Evolutionary conservation across 805 yeast species (phyloP).

Genomic region (Peterozyma toletana): DNA sequence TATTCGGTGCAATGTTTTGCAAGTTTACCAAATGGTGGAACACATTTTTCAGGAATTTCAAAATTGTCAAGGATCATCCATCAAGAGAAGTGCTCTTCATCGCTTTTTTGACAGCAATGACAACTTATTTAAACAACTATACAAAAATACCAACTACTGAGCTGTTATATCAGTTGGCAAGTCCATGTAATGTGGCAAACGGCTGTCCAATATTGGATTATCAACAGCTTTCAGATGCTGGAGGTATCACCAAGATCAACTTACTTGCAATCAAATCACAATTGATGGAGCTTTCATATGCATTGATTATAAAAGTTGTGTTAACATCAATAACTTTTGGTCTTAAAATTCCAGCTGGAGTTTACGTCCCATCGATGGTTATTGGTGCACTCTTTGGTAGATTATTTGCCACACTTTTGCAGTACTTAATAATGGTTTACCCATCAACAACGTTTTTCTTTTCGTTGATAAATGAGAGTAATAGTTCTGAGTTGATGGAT

Average conservation of each 20-base stretch:
- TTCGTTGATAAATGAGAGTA: slow-evolving; percentile 12
- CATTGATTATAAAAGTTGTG: slow-evolving; percentile 34
- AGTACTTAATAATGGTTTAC: slow-evolving; percentile 24
- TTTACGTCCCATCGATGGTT: slow-evolving; percentile 60
- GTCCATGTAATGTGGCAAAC: slow-evolving; percentile 32
- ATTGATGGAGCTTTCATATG: slow-evolving; percentile 26
- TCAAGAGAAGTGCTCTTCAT: slow-evolving; percentile 36
- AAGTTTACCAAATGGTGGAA: slow-evolving; percentile 41
- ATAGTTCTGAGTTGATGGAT: neutral
- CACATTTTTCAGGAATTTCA: slow-evolving; percentile 24
- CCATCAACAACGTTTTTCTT: slow-evolving; percentile 13
- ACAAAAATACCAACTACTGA: slow-evolving; percentile 43
- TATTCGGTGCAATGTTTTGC: slow-evolving; percentile 44
- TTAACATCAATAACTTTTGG: slow-evolving; percentile 51
- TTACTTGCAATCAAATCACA: slow-evolving; percentile 22
- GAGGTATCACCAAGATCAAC: slow-evolving; percentile 8
- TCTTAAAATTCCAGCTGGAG: slow-evolving; percentile 50
- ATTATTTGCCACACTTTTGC: slow-evolving; percentile 34
- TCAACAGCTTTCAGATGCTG: slow-evolving; percentile 5
- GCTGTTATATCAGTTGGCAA: slow-evolving; percentile 39
- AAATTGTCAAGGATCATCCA: slow-evolving; percentile 29
- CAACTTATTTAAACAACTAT: slow-evolving; percentile 41
- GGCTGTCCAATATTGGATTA: slow-evolving; percentile 16
- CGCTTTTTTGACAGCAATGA: slow-evolving; percentile 35
- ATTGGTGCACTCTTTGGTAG: slow-evolving; percentile 56